Evolutionary conservation across 345 rosid species (phyloP), one percentile per base, ranked within the genome.

Genomic region (Boechera stricta): DNA sequence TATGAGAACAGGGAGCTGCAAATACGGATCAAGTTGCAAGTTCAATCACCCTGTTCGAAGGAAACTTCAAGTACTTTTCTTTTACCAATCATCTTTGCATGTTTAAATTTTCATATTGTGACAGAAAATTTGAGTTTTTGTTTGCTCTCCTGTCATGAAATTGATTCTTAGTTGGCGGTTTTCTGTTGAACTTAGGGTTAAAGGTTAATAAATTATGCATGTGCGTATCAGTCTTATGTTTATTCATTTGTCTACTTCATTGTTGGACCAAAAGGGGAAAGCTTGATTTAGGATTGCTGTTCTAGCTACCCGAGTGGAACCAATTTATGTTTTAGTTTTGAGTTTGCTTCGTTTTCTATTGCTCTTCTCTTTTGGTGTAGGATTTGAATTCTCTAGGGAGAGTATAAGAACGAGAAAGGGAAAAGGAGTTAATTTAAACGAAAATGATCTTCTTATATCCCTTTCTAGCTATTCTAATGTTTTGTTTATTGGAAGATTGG

Each of bases 1-100:
- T 59, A 88, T 96, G 82, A 93, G 89, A 81, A 91, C 90, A 7
- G 96, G 99, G 7, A 80, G 77, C 53, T 93, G 99, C 89, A 96
- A 89, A 77, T 96, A 85, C 76, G 99, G 93, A 62, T 86, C 86
- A 31, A 88, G 82, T 83, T 93, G 99, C 98, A 93, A 90, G 90
- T 93, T 91, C 75, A 96, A 91, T 82, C 99, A 96, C 13, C 99
- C 97, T 39, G 44, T 84, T 68, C 84, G 77, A 58, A 79, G 85
- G 76, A 89, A 81, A 76, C 80, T 52, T 65, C 95, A 87, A 97
- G 99, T 93, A 78, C 5, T 58, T 32, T 18, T 63, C 71, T 69
- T 45, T 48, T 67, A 16, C 9, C 26, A 0, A 31, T 66, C 13
- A 75, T 51, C 29, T 74, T 45, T 64, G 63, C 74, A 39, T 73